Conservation (phyloP, 306 rosid genomes). For the Cercis canadensis region DNA sequence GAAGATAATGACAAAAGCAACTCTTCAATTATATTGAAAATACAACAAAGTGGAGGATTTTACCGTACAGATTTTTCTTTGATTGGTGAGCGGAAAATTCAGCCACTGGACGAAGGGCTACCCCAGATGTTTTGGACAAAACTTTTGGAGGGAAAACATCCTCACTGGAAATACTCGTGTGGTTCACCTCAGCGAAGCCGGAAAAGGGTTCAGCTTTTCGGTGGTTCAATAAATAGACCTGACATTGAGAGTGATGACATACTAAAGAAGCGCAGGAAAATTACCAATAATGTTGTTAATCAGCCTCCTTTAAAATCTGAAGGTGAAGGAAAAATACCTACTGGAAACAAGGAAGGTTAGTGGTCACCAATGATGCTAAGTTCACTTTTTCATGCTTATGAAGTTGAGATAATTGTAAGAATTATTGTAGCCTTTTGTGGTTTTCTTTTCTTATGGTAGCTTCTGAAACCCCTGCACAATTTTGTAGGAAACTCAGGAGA, state of each 20-base stretch:
- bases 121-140: conserved; percentile 72
- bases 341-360: conserved; percentile 65
- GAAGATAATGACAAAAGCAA: conserved; percentile 46
- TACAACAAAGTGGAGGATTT: conserved; percentile 64
- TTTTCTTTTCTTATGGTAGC: too few relatives aligned
- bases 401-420: too few relatives aligned
- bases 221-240: conserved; percentile 42
- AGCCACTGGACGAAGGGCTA: conserved; percentile 50
- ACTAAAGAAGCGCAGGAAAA: conserved; percentile 65
- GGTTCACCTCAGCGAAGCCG: conserved; percentile 73
- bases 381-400: conserved; percentile 20
- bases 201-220: conserved; percentile 58
- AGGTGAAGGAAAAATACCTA: conserved; percentile 40
- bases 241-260: conserved; percentile 49
- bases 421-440: too few relatives aligned
- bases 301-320: conserved; percentile 48
- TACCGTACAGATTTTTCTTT: conserved; percentile 53
- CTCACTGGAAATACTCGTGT: conserved; percentile 68
- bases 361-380: conserved; percentile 24
- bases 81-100: conserved; percentile 56
- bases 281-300: conserved; percentile 46
- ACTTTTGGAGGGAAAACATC: conserved; percentile 69
- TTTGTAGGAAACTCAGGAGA: background rate
- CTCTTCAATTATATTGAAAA: conserved; percentile 54
- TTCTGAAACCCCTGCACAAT: too few relatives aligned